Conservation (phyloP, 2,329 filamentous ascomycete genomes). For the Metarhizium anisopliae region DNA sequence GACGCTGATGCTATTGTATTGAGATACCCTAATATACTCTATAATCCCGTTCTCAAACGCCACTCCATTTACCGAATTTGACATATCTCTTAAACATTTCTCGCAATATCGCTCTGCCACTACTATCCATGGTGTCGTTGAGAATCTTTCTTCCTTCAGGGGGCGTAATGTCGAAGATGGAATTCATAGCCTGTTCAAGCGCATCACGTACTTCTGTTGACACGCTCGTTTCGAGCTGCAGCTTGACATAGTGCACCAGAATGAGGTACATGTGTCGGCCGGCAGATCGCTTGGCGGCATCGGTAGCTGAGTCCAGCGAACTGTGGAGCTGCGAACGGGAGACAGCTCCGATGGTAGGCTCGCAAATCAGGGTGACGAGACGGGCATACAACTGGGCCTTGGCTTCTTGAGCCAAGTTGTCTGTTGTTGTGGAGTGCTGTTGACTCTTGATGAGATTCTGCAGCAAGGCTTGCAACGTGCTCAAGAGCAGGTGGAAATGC, state of each 20-base stretch:
- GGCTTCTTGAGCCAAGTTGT: slow-evolving; percentile 23
- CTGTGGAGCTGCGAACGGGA: slow-evolving; percentile 34
- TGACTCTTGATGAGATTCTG: slow-evolving; percentile 36
- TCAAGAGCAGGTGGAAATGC: slow-evolving; percentile 50
- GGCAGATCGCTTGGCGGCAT: slow-evolving; percentile 51
- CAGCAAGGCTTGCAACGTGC: slow-evolving; percentile 47
- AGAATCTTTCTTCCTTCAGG: slow-evolving; percentile 45
- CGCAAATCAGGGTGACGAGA: slow-evolving; percentile 49
- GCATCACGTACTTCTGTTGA: slow-evolving; percentile 42
- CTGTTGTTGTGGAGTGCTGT: slow-evolving; percentile 6
- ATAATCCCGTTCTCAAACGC: slow-evolving; percentile 30
- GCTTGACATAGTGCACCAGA: slow-evolving; percentile 49
- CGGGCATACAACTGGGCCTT: slow-evolving; percentile 45
- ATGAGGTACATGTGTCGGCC: slow-evolving; percentile 54
- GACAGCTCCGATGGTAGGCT: slow-evolving; percentile 48
- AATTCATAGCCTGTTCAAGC: slow-evolving; percentile 48
- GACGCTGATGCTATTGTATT: slow-evolving; percentile 3
- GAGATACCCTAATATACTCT: slow-evolving; percentile 3
- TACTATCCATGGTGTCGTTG: slow-evolving; percentile 50
- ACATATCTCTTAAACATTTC: slow-evolving; percentile 50
- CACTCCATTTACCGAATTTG: slow-evolving; percentile 57
- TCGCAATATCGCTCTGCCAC: slow-evolving; percentile 48
- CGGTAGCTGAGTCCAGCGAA: slow-evolving; percentile 49
- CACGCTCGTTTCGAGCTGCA: slow-evolving; percentile 49
- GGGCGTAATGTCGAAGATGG: slow-evolving; percentile 49